These are phyloP conservation scores for Thermomyces lanuginosus DNA, from an alignment of 2,329 filamentous ascomycete genomes.

Conservation along the genomic window DNA sequence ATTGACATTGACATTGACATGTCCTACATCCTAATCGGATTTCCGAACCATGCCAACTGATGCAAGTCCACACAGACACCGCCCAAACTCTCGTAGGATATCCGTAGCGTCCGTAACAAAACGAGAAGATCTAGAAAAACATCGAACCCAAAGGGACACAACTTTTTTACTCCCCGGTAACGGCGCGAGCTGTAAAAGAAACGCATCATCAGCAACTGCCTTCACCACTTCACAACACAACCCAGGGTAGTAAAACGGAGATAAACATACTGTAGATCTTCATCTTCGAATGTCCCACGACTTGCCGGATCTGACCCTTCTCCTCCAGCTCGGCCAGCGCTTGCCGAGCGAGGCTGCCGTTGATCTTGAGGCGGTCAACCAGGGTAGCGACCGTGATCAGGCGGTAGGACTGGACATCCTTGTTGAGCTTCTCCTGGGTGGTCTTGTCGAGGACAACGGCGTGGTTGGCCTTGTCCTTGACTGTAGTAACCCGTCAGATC, in stretches of 20 bases:
- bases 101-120: too few relatives aligned
- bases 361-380: conserved; percentile 99
- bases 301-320: conserved; percentile 96
- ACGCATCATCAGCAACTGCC: neutral
- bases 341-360: conserved; percentile 85
- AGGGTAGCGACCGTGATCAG: conserved; percentile 97
- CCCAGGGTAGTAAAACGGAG: neutral
- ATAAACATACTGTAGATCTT: conserved; percentile 78
- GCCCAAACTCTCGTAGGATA: too few relatives aligned
- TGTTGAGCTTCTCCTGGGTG: conserved; percentile 96
- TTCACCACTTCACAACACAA: too few relatives aligned
- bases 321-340: conserved; percentile 88
- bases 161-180: conserved; percentile 29
- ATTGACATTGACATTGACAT: too few relatives aligned
- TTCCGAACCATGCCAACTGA: conserved; percentile 15
- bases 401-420: conserved; percentile 99
- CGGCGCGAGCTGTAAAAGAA: conserved; percentile 22
- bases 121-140: conserved; percentile 19
- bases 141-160: conserved; percentile 9
- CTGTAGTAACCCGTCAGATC: conserved; percentile 33
- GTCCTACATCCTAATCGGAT: too few relatives aligned
- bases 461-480: conserved; percentile 99
- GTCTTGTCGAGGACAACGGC: conserved; percentile 95
- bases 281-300: conserved; percentile 92
- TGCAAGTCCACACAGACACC: conserved; percentile 23